Evolutionary conservation across 1,284 basidiomycete species (phyloP).

Genomic region (Cryptococcus sp.): DNA sequence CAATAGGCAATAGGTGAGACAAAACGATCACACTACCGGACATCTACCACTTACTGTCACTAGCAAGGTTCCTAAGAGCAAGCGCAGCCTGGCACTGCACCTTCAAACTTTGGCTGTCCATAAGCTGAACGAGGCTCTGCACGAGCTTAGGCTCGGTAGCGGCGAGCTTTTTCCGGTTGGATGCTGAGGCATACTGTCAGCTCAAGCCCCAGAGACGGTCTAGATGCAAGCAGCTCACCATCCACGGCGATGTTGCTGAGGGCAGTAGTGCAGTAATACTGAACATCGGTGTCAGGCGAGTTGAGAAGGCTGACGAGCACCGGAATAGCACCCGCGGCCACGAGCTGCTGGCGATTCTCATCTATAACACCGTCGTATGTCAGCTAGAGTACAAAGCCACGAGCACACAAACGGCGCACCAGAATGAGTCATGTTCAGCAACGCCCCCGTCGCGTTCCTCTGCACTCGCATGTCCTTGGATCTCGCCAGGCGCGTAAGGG

Average conservation of each 20-base stretch:
- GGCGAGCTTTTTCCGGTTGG: constrained; percentile 92
- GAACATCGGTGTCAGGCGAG: constrained; percentile 97
- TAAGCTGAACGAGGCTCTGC: constrained; percentile 86
- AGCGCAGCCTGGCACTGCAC: constrained; percentile 98
- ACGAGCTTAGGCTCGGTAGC: constrained; percentile 94
- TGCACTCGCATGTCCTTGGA: constrained; percentile 99
- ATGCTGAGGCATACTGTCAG: constrained; percentile 53
- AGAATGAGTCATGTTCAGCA: constrained; percentile 99
- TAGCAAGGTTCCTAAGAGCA: constrained; percentile 92
- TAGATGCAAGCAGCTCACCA: constrained; percentile 54
- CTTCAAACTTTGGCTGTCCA: constrained; percentile 97
- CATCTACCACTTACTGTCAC: constrained; percentile 67
- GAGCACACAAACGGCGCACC: constrained; percentile 55
- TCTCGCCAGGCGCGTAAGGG: constrained; percentile 89
- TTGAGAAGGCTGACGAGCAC: constrained; percentile 93
- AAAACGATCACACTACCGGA: background rate
- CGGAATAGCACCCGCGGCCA: constrained; percentile 97
- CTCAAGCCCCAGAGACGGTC: background rate
- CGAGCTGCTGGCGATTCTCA: constrained; percentile 97
- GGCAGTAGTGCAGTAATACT: constrained; percentile 99
- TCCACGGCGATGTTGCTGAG: constrained; percentile 98
- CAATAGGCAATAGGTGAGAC: constrained; percentile 9
- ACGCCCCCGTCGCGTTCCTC: constrained; percentile 94
- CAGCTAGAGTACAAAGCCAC: background rate
- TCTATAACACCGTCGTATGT: constrained; percentile 56